Evolutionary conservation across 805 yeast genomes (phyloP), one percentile per base, ranked within the genome.

Genomic region (Lipomyces sp.): DNA sequence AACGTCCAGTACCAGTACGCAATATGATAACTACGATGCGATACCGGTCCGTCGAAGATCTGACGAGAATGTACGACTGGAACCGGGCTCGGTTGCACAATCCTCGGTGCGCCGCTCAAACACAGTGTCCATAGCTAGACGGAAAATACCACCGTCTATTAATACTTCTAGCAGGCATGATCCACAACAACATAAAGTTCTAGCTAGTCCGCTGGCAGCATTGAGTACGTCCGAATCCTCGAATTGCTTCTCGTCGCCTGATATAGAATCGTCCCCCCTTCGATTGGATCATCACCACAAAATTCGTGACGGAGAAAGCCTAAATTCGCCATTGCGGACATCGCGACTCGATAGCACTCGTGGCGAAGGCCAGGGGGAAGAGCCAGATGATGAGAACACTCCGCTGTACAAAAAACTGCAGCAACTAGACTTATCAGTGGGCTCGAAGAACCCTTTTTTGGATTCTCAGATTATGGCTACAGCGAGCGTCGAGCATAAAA

Each of bases 361-460:
- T 10, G 10, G n/a, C 15, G 39, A 13, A 7, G 48, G 4, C 48
- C 15, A 42, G 4, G 48, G n/a, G 18, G 48, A 42, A n/a, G 60
- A 62, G 10, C 66, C 63, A 29, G 64, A 66, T 15, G 69, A 65
- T 57, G 69, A 65, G n/a, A 55, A 66, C 37, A 45, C 50, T 50
- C 69, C 69, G 3, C 50, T 66, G 11, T 66, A 63, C 50, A 58
- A 54, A 37, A 59, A 60, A 29, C 39, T 66, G 30, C 69, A 66
- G 60, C 64, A 60, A n/a, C 53, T 66, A 2, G 66, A 66, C 39
- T n/a, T 63, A n/a, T 51, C 53, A 15, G 18, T 42, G 2, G 64
- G 64, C 10, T 60, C 69, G 7, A 66, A 63, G 7, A 66, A 66
- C 39, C 69, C 69, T 29, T 66, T 66, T 39, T n/a, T 59, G 51